Percentiles rank a stretch among this genome's conserved stretches.
Conservation (phyloP, 352 stramenopile genomes). For the Phytophthora tentaculata region DNA sequence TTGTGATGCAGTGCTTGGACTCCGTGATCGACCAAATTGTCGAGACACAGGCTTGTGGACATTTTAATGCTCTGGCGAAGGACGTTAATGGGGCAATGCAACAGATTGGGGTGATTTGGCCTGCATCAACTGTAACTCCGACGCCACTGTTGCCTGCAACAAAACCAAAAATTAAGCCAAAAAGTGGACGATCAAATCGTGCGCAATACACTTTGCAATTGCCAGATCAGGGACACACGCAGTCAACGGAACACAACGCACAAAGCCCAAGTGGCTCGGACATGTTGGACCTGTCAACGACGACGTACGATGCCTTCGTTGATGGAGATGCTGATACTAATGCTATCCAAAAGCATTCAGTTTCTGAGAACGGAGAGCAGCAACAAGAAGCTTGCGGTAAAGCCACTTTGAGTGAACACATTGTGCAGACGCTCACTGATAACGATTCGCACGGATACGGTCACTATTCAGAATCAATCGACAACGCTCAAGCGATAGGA, state of each 20-base stretch:
- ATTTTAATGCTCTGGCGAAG: conserved; percentile 29
- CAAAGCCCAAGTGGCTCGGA: conserved; percentile 2
- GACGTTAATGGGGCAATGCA: conserved; percentile 12
- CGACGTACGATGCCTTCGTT: conserved; percentile 20
- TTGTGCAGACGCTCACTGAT: no score
- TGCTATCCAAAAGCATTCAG: not conserved
- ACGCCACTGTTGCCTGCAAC: not conserved
- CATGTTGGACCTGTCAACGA: conserved; percentile 24
- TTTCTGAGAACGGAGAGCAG: conserved; percentile 1
- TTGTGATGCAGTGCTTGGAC: conserved; percentile 34
- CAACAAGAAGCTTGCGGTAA: not conserved
- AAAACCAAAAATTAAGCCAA: not conserved
- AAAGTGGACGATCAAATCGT: not conserved
- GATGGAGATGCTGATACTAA: not conserved
- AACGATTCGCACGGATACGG: no score
- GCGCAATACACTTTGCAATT: conserved; percentile 1
- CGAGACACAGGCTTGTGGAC: conserved; percentile 19
- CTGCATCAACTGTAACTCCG: not conserved
- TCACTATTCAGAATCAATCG: not conserved
- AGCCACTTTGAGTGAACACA: no score
- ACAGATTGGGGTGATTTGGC: conserved; percentile 2
- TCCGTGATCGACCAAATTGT: conserved; percentile 40
- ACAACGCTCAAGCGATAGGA: not conserved
- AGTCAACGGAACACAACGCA: not conserved
- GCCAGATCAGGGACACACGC: not conserved